Evolutionary conservation across 768 basidiomycete genomes (phyloP), one percentile per base, ranked within the genome.

Genomic region (Terana coerulea): DNA sequence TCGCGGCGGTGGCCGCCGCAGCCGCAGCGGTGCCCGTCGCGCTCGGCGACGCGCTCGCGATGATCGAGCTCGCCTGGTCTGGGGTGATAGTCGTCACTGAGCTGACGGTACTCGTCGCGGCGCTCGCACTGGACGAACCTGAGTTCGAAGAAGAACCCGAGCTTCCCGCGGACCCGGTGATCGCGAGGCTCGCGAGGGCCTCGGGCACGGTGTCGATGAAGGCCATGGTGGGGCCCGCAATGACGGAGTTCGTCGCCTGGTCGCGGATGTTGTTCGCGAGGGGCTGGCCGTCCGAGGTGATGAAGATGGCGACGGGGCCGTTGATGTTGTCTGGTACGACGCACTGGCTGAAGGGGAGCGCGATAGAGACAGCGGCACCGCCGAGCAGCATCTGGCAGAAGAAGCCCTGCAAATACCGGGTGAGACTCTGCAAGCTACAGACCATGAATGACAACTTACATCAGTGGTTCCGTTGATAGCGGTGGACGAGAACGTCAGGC

Each of bases 351-450:
- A 87, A 63, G 2, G 88, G 82, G 39, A 89, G 72, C 28, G 78
- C 61, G 61, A 88, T 69, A 4, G 89, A 70, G 61, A 66, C 65
- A 44, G 81, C 64, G 15, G 69, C 46, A 25, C 84, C 86, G 26
- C 87, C 90, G 49, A 80, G 57, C 58, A 92, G 66, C 79, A 92
- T 88, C 69, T 91, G 84, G 68, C 90, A 91, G 69, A 74, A 80
- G 29, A 87, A 62, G 54, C 60, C 63, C 84, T 86, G 60, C 29
- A 31, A 17, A 29, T 37, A 47, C n/a, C n/a, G n/a, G 47, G 36
- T 56, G 21, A 34, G 58, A n/a, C 55, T 43, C 25, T 43, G 26
- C 12, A 24, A 24, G 11, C 26, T 6, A n/a, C n/a, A n/a, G n/a
- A n/a, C n/a, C n/a, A n/a, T n/a, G n/a, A 19, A 24, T 9, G 39